A percentile compares a stretch with the other conserved stretches of the same genome.
phyloP scores from a whole-genome alignment of 805 yeast species.

The Saccharomycopsis microspora region DNA sequence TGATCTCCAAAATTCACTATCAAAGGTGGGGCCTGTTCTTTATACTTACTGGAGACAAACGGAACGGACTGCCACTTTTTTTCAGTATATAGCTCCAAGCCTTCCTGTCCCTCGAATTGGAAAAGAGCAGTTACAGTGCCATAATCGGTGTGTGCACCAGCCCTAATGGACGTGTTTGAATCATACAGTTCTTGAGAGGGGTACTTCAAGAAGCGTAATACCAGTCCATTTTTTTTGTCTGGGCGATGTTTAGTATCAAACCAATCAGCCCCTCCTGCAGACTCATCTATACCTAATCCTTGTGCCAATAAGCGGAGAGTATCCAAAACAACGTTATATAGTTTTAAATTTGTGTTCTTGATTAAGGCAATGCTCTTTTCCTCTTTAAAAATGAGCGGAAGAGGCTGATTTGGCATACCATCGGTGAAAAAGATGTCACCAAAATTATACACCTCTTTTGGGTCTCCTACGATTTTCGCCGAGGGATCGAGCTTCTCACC shows the following conservation, averaged over 20 bases:
- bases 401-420: conserved; percentile 28
- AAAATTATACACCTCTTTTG: conserved; percentile 61
- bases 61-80: conserved; percentile 62
- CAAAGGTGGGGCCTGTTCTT: conserved; percentile 55
- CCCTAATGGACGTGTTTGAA: conserved; percentile 48
- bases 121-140: conserved; percentile 65
- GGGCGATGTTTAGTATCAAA: conserved; percentile 48
- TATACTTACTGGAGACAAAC: conserved; percentile 33
- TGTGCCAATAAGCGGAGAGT: conserved; percentile 47
- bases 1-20: conserved; percentile 73
- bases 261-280: conserved; percentile 45
- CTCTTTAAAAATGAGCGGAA: conserved; percentile 32
- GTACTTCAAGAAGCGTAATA: conserved; percentile 59
- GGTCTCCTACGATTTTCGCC: conserved; percentile 31
- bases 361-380: conserved; percentile 31
- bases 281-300: conserved; percentile 49
- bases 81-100: conserved; percentile 53
- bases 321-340: conserved; percentile 36
- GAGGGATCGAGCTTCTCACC: conserved; percentile 2
- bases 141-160: conserved; percentile 83
- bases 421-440: conserved; percentile 38
- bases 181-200: conserved; percentile 40
- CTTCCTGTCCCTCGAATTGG: conserved; percentile 59
- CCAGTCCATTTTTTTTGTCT: conserved; percentile 42
- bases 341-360: conserved; percentile 28